Base-by-base conservation (phyloP, 2,329 filamentous ascomycete genomes). In the Diplodia sapinea region DNA sequence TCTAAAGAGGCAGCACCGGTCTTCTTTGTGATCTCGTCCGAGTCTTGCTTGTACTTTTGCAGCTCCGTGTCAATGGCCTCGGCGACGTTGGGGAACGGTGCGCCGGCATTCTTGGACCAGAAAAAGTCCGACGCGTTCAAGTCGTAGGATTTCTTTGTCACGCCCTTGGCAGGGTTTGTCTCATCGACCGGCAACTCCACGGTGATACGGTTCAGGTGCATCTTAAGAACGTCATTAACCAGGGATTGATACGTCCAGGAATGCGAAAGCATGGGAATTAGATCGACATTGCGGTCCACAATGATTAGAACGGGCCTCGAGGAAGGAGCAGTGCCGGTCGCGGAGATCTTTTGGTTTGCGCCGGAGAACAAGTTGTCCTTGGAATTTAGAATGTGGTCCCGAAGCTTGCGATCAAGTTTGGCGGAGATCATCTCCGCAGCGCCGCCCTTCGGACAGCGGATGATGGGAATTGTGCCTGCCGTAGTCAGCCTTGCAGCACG, bases 231-330 rank as follows among this genome's bases (percentile, higher is more conserved):
- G 78, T 93, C 88, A 71, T 89, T 91, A 17, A 96, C 91, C 12
- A 97, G 83, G 8, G 92, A 95, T 78, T 96, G 93, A 73, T 96
- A 91, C 4, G 88, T 93, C 91, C 91, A 94, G 1, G 94, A 97
- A 80, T 99, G 95, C 15, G 94, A 97, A n/a, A 99, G 86, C 95
- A 99, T 98, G 2, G 95, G 94, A 71, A 97, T 93, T 65, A 99
- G 82, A 78, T 99, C 95, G 54, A 99, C 89, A 75, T 97, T 98
- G 72, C 95, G 90, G 79, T 99, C 95, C 57, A 98, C 90, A 64
- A 99, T 91, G 71, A 99, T 88, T 55, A 99, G 87, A 0, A 98
- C 93, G 0, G 96, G 95, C 59, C 96, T 85, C 29, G 92, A 91
- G 9, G 89, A 87, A 2, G 90, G 86, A 0, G 91, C 89, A 17